Evolutionary conservation across 257 asterid species (phyloP).

Genomic region (Handroanthus guayacan): DNA sequence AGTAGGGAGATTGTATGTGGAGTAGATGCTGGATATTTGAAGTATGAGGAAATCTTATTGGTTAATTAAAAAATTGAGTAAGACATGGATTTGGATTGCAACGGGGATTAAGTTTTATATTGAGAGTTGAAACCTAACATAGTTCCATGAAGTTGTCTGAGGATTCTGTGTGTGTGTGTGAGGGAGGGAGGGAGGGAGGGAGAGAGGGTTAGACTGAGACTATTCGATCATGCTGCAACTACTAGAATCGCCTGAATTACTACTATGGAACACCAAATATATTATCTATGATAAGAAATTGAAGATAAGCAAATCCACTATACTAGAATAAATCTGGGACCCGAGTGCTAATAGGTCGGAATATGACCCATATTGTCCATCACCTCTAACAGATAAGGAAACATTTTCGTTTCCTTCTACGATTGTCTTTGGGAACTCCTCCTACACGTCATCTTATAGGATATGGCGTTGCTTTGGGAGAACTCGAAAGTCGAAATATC

Average conservation of each 20-base stretch:
- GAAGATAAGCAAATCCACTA: not conserved
- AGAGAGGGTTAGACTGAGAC: not conserved
- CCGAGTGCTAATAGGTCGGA: not conserved
- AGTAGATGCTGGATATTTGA: constrained; percentile 6
- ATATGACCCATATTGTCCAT: not conserved
- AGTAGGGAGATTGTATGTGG: not conserved
- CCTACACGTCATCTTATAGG: not conserved
- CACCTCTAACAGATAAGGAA: not conserved
- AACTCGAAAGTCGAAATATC: constrained; percentile 27
- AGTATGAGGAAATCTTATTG: not conserved
- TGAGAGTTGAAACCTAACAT: not conserved
- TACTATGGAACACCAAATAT: not conserved
- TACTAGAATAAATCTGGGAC: not conserved
- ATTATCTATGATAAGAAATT: not conserved
- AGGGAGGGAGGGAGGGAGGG: not conserved
- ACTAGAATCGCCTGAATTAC: not conserved
- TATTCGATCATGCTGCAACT: not conserved
- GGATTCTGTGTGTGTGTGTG: no score
- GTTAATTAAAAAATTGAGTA: not conserved
- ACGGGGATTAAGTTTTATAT: not conserved
- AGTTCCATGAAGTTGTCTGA: not conserved
- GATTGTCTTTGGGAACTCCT: not conserved
- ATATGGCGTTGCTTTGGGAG: constrained; percentile 13
- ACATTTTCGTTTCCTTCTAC: not conserved
- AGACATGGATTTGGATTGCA: constrained; percentile 19